phyloP scores from a whole-genome alignment of 768 basidiomycete species.

The Clitopilus hobsonii region DNA sequence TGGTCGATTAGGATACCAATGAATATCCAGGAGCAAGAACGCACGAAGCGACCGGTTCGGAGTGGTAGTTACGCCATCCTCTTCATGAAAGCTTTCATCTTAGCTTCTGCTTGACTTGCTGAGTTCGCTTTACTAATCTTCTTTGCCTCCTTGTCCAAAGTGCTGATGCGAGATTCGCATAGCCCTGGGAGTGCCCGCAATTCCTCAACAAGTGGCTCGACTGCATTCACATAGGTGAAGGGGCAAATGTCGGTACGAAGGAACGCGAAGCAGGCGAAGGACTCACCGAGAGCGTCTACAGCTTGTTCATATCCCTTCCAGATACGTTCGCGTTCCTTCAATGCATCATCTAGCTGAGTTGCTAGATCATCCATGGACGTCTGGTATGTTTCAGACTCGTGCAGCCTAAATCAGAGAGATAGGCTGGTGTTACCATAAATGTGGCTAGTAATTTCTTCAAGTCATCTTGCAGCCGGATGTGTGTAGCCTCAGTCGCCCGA shows the following conservation, averaged over 20 bases:
- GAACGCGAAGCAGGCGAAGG: slow-evolving; percentile 1
- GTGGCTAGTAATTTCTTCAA: slow-evolving; percentile 31
- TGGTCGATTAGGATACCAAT: too few relatives aligned
- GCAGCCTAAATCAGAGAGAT: not conserved
- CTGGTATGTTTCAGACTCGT: slow-evolving; percentile 24
- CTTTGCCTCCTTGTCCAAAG: slow-evolving; percentile 51
- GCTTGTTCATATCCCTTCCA: slow-evolving; percentile 43
- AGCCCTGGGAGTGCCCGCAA: slow-evolving; percentile 44
- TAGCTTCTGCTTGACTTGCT: slow-evolving; percentile 18
- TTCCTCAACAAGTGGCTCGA: slow-evolving; percentile 34
- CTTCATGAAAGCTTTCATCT: slow-evolving; percentile 24
- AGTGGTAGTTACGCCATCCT: slow-evolving; percentile 13
- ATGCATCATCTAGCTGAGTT: slow-evolving; percentile 43
- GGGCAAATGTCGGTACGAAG: slow-evolving; percentile 7
- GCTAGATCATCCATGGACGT: slow-evolving; percentile 35
- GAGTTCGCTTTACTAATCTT: slow-evolving; percentile 30
- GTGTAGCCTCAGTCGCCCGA: slow-evolving; percentile 44
- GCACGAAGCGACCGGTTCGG: not conserved
- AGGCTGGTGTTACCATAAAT: slow-evolving; percentile 35
- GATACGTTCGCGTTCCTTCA: slow-evolving; percentile 41
- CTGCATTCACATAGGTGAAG: slow-evolving; percentile 31
- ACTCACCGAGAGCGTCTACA: slow-evolving; percentile 44
- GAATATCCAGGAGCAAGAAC: too few relatives aligned
- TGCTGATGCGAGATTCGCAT: slow-evolving; percentile 46
- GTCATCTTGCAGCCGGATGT: slow-evolving; percentile 38